These are phyloP conservation scores for Pseudogymnoascus sp. DNA, from an alignment of 2,329 filamentous ascomycete genomes.

Conservation along the genomic window DNA sequence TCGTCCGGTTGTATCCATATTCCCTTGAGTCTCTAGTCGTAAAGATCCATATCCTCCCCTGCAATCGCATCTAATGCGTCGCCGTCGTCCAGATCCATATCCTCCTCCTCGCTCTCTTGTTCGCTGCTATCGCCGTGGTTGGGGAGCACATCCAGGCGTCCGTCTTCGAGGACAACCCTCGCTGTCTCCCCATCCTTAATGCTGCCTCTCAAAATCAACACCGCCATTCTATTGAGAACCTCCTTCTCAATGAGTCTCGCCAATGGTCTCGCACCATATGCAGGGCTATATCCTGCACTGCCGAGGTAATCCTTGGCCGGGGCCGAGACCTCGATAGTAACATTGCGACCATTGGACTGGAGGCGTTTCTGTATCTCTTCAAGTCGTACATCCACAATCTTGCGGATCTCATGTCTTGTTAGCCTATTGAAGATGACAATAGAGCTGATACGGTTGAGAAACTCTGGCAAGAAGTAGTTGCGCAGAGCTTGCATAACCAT, in stretches of 20 bases:
- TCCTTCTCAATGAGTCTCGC: conserved; percentile 92
- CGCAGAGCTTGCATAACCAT: conserved; percentile 85
- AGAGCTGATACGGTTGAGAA: conserved; percentile 94
- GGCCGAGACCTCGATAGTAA: conserved; percentile 70
- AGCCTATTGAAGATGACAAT: conserved; percentile 98
- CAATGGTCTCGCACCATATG: conserved; percentile 86
- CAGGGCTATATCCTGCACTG: conserved; percentile 84
- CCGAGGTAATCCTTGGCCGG: conserved; percentile 92
- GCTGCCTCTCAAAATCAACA: conserved; percentile 78
- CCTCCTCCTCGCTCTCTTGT: conserved; percentile 64
- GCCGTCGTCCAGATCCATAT: conserved; percentile 46
- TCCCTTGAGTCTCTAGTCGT: conserved; percentile 27
- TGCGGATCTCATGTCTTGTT: conserved; percentile 79
- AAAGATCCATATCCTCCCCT: conserved; percentile 49
- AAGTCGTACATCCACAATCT: conserved; percentile 88
- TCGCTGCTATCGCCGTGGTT: conserved; percentile 74
- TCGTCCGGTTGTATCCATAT: not conserved
- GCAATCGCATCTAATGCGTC: conserved; percentile 46
- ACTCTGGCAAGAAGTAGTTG: conserved; percentile 96
- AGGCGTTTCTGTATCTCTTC: conserved; percentile 86
- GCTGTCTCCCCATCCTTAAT: conserved; percentile 82
- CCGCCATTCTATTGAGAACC: conserved; percentile 85
- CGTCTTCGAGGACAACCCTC: conserved; percentile 67
- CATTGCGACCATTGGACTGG: conserved; percentile 73
- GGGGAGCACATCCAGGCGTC: conserved; percentile 69